Evolutionary conservation across 257 asterid species (phyloP).

Genomic region (Agastache rugosa): DNA sequence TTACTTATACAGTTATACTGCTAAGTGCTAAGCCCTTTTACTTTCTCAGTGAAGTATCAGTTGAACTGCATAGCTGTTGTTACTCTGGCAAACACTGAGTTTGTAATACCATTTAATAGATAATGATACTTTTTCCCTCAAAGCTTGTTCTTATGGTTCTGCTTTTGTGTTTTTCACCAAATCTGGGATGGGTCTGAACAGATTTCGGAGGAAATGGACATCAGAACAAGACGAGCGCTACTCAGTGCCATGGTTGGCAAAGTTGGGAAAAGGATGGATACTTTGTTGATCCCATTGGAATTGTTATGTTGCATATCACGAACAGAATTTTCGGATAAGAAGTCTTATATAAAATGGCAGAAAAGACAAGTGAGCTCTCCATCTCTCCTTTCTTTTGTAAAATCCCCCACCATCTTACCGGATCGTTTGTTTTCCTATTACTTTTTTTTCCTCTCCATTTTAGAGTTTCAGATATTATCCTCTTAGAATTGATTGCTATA

Average conservation of each 20-base stretch:
- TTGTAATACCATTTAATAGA: conserved; percentile 17
- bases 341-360: conserved; percentile 94
- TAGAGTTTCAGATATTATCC: conserved; percentile 24
- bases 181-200: conserved; percentile 46
- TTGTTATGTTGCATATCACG: conserved; percentile 92
- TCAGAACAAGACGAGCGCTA: conserved; percentile 88
- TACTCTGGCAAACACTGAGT: conserved; percentile 3
- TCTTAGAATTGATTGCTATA: conserved; percentile 14
- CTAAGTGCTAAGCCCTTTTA: conserved; percentile 8
- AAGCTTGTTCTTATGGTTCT: conserved; percentile 27
- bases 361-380: conserved; percentile 87
- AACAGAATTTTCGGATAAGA: conserved; percentile 92
- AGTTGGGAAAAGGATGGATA: conserved; percentile 97
- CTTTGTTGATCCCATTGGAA: conserved; percentile 89
- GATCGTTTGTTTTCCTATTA: conserved; percentile 15
- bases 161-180: conserved; percentile 33
- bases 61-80: conserved; percentile 12
- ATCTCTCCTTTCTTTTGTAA: conserved; percentile 36
- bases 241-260: conserved; percentile 96
- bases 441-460: neutral
- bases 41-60: conserved; percentile 19
- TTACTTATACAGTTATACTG: conserved; percentile 17
- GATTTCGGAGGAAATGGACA: conserved; percentile 93
- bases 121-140: neutral
- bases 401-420: conserved; percentile 7